A percentile compares a stretch with the other conserved stretches of the same genome.
phyloP scores from a whole-genome alignment of 768 basidiomycete genomes.

The Russula lepida region DNA sequence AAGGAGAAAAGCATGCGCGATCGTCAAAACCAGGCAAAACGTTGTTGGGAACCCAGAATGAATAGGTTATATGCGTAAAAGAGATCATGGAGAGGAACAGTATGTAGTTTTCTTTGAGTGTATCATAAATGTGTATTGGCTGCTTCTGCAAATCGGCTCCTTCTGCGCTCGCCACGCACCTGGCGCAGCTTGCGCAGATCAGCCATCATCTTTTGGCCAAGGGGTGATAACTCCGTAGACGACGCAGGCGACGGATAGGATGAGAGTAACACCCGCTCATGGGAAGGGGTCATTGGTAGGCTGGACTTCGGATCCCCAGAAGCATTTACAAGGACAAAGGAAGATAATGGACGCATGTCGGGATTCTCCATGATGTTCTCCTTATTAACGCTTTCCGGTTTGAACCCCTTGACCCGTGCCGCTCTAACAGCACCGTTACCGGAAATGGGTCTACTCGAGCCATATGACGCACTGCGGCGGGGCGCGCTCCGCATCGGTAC shows the following conservation, averaged over 20 bases:
- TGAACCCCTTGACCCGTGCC: neutral
- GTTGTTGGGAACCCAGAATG: constrained; percentile 1
- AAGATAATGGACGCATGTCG: neutral
- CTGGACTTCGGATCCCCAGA: constrained; percentile 1
- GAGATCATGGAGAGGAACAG: neutral
- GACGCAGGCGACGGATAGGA: constrained; percentile 52
- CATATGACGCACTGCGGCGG: constrained; percentile 11
- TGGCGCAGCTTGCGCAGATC: constrained; percentile 41
- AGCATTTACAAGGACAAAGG: neutral
- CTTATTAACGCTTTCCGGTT: constrained; percentile 9
- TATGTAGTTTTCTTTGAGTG: neutral
- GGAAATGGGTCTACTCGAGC: neutral
- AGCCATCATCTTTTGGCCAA: constrained; percentile 59
- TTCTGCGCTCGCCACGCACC: constrained; percentile 17
- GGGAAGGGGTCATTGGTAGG: constrained; percentile 38
- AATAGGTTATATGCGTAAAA: constrained; percentile 13
- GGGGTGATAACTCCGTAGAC: constrained; percentile 66
- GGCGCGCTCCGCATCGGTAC: constrained; percentile 2
- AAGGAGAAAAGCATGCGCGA: neutral
- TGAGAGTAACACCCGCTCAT: constrained; percentile 34
- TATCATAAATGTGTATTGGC: constrained; percentile 1
- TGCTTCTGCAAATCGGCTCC: constrained; percentile 1
- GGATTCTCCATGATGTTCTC: constrained; percentile 5
- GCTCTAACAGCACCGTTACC: neutral
- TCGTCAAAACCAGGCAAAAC: neutral